phyloP scores from a whole-genome alignment of 2,329 filamentous ascomycete species.

The Teratosphaeria epicoccoides region DNA sequence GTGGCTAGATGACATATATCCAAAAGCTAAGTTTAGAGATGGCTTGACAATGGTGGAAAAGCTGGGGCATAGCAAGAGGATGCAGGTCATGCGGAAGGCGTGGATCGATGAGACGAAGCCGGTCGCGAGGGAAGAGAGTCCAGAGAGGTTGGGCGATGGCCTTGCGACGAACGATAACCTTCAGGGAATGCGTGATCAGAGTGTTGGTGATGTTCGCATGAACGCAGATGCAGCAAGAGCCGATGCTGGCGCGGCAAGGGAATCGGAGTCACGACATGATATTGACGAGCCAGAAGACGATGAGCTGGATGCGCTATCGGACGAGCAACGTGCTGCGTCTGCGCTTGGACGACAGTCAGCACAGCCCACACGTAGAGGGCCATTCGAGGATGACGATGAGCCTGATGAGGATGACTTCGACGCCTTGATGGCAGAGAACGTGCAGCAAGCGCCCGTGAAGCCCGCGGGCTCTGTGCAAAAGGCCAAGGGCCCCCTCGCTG shows the following conservation, averaged over 20 bases:
- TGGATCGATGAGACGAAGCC: conserved; percentile 74
- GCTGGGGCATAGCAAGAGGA: conserved; percentile 69
- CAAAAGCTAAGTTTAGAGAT: conserved; percentile 86
- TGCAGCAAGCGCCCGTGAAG: not conserved
- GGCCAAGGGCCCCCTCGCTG: not conserved
- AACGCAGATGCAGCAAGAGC: not conserved
- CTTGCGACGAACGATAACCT: conserved; percentile 5
- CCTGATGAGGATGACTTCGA: conserved; percentile 4
- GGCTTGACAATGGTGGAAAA: conserved; percentile 87
- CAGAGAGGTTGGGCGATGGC: conserved; percentile 11
- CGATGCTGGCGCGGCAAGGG: not conserved
- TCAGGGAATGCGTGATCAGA: not conserved
- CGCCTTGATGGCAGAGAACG: conserved; percentile 1
- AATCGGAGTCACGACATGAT: not conserved
- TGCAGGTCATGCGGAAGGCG: conserved; percentile 63
- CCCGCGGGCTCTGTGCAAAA: not conserved
- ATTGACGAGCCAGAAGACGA: conserved; percentile 9
- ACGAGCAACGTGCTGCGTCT: conserved; percentile 1
- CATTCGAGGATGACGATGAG: conserved; percentile 12
- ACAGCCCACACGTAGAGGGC: not conserved
- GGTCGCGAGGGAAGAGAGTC: conserved; percentile 19
- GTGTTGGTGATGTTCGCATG: not conserved
- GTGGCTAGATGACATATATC: conserved; percentile 94
- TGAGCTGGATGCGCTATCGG: conserved; percentile 11
- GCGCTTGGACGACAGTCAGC: not conserved